Base-by-base conservation (phyloP, 208 protist species). In the Leishmania gerbilli region DNA sequence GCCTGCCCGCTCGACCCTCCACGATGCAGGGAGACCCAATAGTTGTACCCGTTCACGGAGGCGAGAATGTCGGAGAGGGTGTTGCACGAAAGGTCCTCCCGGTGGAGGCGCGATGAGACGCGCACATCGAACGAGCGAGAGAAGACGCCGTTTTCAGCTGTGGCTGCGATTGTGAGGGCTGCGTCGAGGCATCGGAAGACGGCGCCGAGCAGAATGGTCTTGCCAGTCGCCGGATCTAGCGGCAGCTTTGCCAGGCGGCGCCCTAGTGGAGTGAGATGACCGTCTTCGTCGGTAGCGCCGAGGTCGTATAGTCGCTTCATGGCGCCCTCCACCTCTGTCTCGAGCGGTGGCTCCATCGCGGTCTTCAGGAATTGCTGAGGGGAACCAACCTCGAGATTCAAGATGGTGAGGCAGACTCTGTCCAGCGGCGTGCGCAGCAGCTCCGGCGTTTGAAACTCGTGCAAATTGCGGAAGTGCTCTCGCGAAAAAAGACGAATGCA, bases 401-500 rank as follows among this genome's bases (percentile, higher is more conserved):
- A 79, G 56, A 97, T 93, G 53, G 88, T 86, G 47, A 99, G 90
- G 82, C 96, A 99, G 37, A 99, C 55, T 13, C 91, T 74, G 71
- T 99, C 98, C 9, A 99, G 93, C 13, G 98, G 97, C 1, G 90
- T 93, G 47, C 98, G 95, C 17, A 96, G 84, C 72, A 99, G 99
- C 83, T 99, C 98, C 9, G 98, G 98, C 6, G 92, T 96, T 71
- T 97, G 95, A 77, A 97, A 98, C 34, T 96, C 92, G 75, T 93
- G 90, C 64, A 98, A 79, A 0, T 24, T 69, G 2, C 90, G 83
- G 62, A 97, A 98, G 84, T 97, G 94, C 49, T 86, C 75, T 15
- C 87, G 85, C 0, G 98, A 96, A 86, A 96, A 99, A 71, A 99
- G 88, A 53, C 95, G 96, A 75, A 98, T 99, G 79, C 97, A 99